A percentile compares a stretch with the other conserved stretches of the same genome.
Conservation (phyloP, 495 filamentous ascomycete genomes). For the Xeromyces bisporus region DNA sequence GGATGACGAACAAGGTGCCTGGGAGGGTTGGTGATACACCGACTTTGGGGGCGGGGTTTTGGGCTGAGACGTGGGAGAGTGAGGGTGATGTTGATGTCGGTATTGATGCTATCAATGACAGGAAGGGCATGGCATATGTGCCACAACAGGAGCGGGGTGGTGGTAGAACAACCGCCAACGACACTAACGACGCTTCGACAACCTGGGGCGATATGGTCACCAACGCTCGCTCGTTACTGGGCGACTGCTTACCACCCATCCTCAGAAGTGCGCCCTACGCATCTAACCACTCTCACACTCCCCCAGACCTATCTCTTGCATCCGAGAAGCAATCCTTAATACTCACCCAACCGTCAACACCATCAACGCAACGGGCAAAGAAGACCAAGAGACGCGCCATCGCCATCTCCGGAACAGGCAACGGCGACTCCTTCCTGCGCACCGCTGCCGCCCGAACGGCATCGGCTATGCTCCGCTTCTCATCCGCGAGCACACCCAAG, state of each 20-base stretch:
- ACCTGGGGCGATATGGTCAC: background rate
- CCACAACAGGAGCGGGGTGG: too few species aligned
- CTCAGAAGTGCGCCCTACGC: constrained; percentile 1
- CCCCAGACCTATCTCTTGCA: background rate
- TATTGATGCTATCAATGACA: background rate
- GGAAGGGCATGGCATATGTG: background rate
- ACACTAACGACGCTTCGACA: background rate
- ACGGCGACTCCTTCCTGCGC: constrained; percentile 78
- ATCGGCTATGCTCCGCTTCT: constrained; percentile 55
- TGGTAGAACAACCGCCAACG: too few species aligned
- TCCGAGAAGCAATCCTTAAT: constrained; percentile 2
- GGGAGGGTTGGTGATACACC: constrained; percentile 81
- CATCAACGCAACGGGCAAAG: background rate
- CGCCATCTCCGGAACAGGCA: constrained; percentile 72
- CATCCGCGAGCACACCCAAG: constrained; percentile 12
- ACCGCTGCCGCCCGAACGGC: constrained; percentile 53
- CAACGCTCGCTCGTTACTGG: constrained; percentile 13
- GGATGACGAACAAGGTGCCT: constrained; percentile 75
- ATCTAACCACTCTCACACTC: constrained; percentile 3
- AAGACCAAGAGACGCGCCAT: constrained; percentile 29
- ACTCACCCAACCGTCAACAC: background rate
- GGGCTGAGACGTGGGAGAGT: constrained; percentile 66
- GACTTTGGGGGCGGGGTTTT: constrained; percentile 71
- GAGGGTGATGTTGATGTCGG: constrained; percentile 11
- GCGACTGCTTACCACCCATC: constrained; percentile 35